Percentiles rank a stretch among this genome's conserved stretches.
phyloP scores from a whole-genome alignment of 2,329 filamentous ascomycete species.

The Lasiodiplodia citricola region DNA sequence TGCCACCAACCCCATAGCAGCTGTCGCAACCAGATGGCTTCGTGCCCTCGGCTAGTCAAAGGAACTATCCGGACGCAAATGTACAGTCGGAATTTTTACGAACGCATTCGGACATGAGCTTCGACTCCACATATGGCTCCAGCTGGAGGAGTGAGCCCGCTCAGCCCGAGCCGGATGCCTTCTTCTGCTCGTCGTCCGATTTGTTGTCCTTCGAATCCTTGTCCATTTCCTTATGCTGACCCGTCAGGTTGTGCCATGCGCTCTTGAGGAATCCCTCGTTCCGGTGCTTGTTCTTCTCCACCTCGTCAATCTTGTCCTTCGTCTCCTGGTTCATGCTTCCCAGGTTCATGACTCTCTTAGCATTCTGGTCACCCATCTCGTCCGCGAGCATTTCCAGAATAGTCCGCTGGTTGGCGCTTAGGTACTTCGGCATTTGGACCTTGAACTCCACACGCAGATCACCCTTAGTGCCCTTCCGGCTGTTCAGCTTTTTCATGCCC shows the following conservation, averaged over 20 bases:
- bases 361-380: conserved; percentile 91
- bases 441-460: conserved; percentile 95
- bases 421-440: conserved; percentile 92
- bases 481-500: conserved; percentile 86
- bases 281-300: conserved; percentile 59
- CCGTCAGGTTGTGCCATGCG: conserved; percentile 91
- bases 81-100: neutral
- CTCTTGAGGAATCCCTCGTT: conserved; percentile 91
- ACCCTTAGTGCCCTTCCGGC: conserved; percentile 70
- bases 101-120: neutral
- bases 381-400: conserved; percentile 96
- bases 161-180: conserved; percentile 42
- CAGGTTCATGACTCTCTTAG: conserved; percentile 91
- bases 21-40: neutral
- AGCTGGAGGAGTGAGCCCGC: neutral
- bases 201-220: conserved; percentile 40
- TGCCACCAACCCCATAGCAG: neutral
- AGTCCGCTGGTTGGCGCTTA: conserved; percentile 88
- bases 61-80: neutral
- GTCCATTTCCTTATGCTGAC: conserved; percentile 58
- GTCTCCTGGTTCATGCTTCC: conserved; percentile 51
- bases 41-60: neutral
- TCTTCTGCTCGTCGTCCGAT: conserved; percentile 37
- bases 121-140: neutral
- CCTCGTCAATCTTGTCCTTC: conserved; percentile 32